phyloP scores from a whole-genome alignment of 1,284 basidiomycete genomes.

The Schizopora paradoxa region DNA sequence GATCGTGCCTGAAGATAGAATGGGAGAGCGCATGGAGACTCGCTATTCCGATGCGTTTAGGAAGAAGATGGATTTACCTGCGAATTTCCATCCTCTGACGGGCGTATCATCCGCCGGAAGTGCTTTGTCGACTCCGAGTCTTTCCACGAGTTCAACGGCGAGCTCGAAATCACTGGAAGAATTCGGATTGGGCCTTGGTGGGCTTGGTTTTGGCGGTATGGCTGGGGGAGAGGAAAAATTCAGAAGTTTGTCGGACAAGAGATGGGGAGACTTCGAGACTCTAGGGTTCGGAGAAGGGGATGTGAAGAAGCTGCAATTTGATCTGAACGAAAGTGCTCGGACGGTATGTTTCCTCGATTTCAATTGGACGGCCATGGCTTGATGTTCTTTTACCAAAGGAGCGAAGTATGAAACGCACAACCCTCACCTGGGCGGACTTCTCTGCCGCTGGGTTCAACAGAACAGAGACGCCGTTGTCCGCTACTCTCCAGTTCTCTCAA shows the following conservation, averaged over 20 bases:
- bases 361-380: neutral
- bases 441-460: constrained; percentile 75
- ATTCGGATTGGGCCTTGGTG: constrained; percentile 20
- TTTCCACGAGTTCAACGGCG: constrained; percentile 25
- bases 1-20: constrained; percentile 44
- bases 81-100: constrained; percentile 52
- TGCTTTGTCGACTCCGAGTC: constrained; percentile 24
- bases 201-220: constrained; percentile 24
- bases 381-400: constrained; percentile 38
- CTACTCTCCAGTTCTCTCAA: constrained; percentile 76
- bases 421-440: constrained; percentile 85
- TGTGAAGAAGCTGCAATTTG: constrained; percentile 71
- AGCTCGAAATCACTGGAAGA: constrained; percentile 28
- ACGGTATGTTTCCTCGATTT: constrained; percentile 43
- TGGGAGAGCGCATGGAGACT: constrained; percentile 30
- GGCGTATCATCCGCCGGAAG: constrained; percentile 18
- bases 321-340: constrained; percentile 80
- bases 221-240: constrained; percentile 59
- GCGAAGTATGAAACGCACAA: constrained; percentile 65
- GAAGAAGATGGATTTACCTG: constrained; percentile 64
- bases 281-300: constrained; percentile 64
- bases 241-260: constrained; percentile 73
- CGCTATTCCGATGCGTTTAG: constrained; percentile 66
- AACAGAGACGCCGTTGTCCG: constrained; percentile 63
- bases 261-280: constrained; percentile 84